Base-by-base conservation (phyloP, 2,329 filamentous ascomycete species). In the Davidsoniella eucalypti region DNA sequence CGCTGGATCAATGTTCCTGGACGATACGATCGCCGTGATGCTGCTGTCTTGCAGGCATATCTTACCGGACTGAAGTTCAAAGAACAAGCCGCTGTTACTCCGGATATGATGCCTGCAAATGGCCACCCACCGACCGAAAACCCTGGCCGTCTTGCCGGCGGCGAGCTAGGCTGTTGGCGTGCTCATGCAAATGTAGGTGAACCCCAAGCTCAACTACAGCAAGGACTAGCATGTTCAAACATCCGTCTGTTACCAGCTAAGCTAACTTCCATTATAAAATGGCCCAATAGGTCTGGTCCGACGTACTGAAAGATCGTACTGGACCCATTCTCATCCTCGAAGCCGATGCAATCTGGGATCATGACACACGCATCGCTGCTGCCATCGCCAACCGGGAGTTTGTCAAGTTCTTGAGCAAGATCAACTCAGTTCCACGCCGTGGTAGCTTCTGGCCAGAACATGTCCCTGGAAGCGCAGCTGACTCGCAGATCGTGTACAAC, bases 261-360 rank as follows among this genome's bases (percentile, higher is more conserved):
- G 37, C 10, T 18, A 25, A 17, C 29, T n/a, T 29, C 16, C n/a
- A 17, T 26, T 17, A 29, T 29, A 2, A 8, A 7, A 16, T 4
- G n/a, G 12, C 7, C 9, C n/a, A 8, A n/a, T 43, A 61, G 59
- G 55, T 61, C 25, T 62, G 60, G 60, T 53, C 53, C 21, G 53
- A 58, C 9, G 57, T 58, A 51, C 55, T 61, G 18, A 14, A 49
- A 54, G 21, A 55, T 54, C 36, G 39, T 52, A 23, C 49, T 17
- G 50, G 56, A 16, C 54, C 58, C 4, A 52, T 58, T 37, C 49
- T 62, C 17, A 55, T 61, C 45, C 49, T 62, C 25, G 60, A 62
- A 39, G 59, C 59, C 21, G 60, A 61, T 47, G 58, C 59, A 16
- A 56, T 54, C 6, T 61, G 58, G 59, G 59, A 61, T 37, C 33